phyloP scores from a whole-genome alignment of 2,329 filamentous ascomycete genomes.

The Fusarium irregulare region DNA sequence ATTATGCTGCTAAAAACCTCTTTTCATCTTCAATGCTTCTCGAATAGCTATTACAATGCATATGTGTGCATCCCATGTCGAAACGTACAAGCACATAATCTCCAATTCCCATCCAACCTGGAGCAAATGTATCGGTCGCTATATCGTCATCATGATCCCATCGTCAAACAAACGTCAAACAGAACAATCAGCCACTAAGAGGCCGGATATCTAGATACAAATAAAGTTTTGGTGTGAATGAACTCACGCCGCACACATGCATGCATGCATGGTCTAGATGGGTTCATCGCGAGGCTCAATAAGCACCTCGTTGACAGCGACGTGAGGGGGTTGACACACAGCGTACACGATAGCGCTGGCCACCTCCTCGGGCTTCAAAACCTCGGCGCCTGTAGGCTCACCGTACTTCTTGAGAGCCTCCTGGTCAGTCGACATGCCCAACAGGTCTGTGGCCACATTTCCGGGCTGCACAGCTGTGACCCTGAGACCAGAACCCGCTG shows the following conservation, averaged over 20 bases:
- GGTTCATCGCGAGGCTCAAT: constrained; percentile 83
- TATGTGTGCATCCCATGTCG: constrained; percentile 35
- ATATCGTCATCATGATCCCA: constrained; percentile 37
- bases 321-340: constrained; percentile 77
- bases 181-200: constrained; percentile 19
- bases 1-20: background rate
- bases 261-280: constrained; percentile 58
- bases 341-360: constrained; percentile 80
- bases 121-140: constrained; percentile 35
- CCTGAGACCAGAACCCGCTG: constrained; percentile 76
- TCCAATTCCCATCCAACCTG: constrained; percentile 32
- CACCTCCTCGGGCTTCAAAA: constrained; percentile 79
- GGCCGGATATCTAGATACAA: constrained; percentile 34
- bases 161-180: constrained; percentile 21
- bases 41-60: constrained; percentile 19
- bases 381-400: constrained; percentile 78
- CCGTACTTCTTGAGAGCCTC: constrained; percentile 85
- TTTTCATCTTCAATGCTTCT: constrained; percentile 5
- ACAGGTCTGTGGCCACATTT: constrained; percentile 78
- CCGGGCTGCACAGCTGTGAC: constrained; percentile 83
- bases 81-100: constrained; percentile 33
- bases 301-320: constrained; percentile 82
- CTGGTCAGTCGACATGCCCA: constrained; percentile 78
- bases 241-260: constrained; percentile 1
- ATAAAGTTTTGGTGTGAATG: constrained; percentile 1